Evolutionary conservation across 2,329 filamentous ascomycete genomes (phyloP).

Genomic region (Cytospora leucostoma): DNA sequence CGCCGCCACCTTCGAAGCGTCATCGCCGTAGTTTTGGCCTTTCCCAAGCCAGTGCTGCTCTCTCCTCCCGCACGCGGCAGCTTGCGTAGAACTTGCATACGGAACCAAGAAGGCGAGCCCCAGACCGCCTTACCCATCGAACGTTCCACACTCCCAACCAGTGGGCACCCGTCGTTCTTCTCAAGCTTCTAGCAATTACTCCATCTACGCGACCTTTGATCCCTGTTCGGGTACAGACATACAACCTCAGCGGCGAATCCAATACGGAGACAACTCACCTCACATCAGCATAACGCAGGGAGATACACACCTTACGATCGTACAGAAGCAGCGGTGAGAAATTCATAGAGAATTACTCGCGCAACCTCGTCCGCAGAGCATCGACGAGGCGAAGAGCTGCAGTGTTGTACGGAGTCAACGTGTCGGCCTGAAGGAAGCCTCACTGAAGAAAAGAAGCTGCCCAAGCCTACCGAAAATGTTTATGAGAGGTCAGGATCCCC

Average conservation of each 20-base stretch:
- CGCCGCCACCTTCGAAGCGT: background rate
- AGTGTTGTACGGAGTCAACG: background rate
- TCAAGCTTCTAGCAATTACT: background rate
- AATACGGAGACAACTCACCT: background rate
- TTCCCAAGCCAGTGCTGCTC: background rate
- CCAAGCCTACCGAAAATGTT: conserved; percentile 2
- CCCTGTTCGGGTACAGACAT: background rate
- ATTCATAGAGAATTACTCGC: conserved; percentile 3
- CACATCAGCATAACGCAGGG: background rate
- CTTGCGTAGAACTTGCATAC: conserved; percentile 20
- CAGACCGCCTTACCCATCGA: conserved; percentile 6
- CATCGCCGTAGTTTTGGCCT: background rate
- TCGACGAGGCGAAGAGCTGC: conserved; percentile 9
- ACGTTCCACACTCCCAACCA: background rate
- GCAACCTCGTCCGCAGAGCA: conserved; percentile 2
- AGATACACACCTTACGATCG: background rate
- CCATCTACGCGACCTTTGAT: background rate
- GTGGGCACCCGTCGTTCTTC: background rate
- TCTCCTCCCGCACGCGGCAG: conserved; percentile 5
- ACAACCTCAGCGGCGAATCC: background rate
- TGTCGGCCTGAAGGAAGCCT: background rate
- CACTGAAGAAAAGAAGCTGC: background rate
- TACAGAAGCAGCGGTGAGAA: conserved; percentile 18
- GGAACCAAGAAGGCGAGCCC: conserved; percentile 12
- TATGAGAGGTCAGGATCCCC: background rate